Conservation (phyloP, 352 stramenopile genomes). For the Phytopythium mirpurense region DNA sequence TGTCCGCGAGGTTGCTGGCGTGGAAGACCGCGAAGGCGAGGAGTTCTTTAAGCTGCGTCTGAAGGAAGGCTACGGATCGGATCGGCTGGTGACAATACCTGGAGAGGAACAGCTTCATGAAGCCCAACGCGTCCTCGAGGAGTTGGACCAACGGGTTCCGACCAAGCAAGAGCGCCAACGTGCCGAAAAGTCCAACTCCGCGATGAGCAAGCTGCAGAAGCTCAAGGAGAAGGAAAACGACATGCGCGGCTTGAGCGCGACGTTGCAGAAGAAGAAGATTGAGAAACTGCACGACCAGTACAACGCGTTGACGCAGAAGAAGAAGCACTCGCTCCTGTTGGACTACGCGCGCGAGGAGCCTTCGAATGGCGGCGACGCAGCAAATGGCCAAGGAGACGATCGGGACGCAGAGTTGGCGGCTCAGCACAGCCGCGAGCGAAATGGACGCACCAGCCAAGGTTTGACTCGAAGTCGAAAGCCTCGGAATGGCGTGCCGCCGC, state of each 20-base stretch:
- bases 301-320: conserved; percentile 71
- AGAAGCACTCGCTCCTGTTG: conserved; percentile 62
- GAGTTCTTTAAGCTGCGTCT: conserved; percentile 87
- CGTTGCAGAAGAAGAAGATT: conserved; percentile 81
- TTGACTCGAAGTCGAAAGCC: neutral
- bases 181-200: conserved; percentile 24
- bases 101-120: conserved; percentile 50
- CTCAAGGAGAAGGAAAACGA: conserved; percentile 66
- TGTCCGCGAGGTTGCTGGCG: conserved; percentile 87
- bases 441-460: neutral
- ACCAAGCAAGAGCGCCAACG: conserved; percentile 38
- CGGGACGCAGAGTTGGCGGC: neutral
- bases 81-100: conserved; percentile 41
- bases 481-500: conserved; percentile 5
- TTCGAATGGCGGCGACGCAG: conserved; percentile 19
- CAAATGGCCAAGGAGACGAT: conserved; percentile 9
- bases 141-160: conserved; percentile 43
- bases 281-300: conserved; percentile 80
- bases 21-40: conserved; percentile 87
- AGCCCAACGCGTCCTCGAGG: conserved; percentile 68
- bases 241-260: conserved; percentile 64
- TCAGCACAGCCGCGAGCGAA: neutral
- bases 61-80: conserved; percentile 79
- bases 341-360: conserved; percentile 42
- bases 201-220: conserved; percentile 41